A percentile compares a stretch with the other conserved stretches of the same genome.
phyloP scores from a whole-genome alignment of 352 stramenopile species.

The Vaucheria bursata region DNA sequence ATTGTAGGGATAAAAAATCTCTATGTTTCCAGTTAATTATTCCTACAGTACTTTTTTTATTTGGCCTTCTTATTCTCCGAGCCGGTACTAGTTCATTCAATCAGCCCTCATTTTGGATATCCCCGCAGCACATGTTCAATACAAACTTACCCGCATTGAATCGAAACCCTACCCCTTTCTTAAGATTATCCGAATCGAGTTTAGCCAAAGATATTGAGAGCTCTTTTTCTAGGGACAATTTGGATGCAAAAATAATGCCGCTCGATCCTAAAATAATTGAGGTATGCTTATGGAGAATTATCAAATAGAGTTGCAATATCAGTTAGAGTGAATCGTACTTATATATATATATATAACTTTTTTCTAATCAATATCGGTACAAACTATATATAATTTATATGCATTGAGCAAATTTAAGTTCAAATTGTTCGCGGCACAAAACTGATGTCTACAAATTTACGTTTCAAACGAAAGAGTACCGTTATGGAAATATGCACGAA shows the following conservation, averaged over 20 bases:
- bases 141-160: constrained; percentile 9
- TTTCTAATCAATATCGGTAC: no score
- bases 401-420: no score
- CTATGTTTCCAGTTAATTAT: constrained; percentile 45
- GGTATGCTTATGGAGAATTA: neutral
- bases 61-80: constrained; percentile 33
- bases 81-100: constrained; percentile 21
- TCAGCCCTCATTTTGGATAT: constrained; percentile 33
- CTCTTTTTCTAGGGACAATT: constrained; percentile 19
- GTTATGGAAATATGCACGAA: no score
- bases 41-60: constrained; percentile 41
- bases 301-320: no score
- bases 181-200: neutral
- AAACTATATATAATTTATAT: no score
- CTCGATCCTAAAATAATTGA: neutral
- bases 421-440: no score
- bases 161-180: constrained; percentile 35
- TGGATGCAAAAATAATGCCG: constrained; percentile 17
- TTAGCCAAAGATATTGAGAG: constrained; percentile 14
- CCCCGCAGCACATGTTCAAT: constrained; percentile 40
- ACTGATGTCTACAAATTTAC: no score
- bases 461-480: no score
- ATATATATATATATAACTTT: no score
- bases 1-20: constrained; percentile 37
- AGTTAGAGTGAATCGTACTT: no score